These are phyloP conservation scores for Auricularia cornea DNA, from an alignment of 768 basidiomycete genomes.

Conservation along the genomic window DNA sequence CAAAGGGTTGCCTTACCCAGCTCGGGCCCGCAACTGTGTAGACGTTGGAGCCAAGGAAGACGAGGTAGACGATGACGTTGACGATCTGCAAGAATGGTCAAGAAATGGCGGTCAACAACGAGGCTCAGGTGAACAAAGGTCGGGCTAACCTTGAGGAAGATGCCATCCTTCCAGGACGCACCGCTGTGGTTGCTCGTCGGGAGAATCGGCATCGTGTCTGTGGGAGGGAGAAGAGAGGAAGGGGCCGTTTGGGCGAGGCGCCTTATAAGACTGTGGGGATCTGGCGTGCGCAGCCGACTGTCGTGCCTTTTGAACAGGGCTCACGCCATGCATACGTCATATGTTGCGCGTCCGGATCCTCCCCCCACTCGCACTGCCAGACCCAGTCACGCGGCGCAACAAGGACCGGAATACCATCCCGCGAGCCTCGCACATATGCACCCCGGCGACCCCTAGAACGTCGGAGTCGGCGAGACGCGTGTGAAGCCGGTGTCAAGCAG, in stretches of 20 bases:
- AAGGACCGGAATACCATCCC: too few relatives aligned
- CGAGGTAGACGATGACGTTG: slow-evolving; percentile 28
- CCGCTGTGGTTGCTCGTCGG: not conserved
- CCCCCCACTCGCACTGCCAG: too few relatives aligned
- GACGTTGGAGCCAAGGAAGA: slow-evolving; percentile 25
- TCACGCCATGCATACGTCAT: not conserved
- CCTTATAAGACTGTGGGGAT: not conserved
- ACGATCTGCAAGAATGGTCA: slow-evolving; percentile 12
- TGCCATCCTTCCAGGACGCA: slow-evolving; percentile 23
- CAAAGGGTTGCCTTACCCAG: slow-evolving; percentile 35
- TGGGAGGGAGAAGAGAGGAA: not conserved
- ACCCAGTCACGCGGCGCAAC: too few relatives aligned
- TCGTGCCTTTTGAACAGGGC: not conserved
- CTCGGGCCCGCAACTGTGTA: slow-evolving; percentile 29
- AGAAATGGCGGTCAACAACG: not conserved
- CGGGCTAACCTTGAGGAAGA: slow-evolving; percentile 25
- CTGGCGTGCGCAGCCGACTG: not conserved
- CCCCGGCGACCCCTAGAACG: too few relatives aligned
- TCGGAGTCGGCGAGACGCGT: too few relatives aligned
- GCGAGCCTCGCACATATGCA: too few relatives aligned
- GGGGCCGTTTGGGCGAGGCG: not conserved
- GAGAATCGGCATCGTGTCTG: not conserved
- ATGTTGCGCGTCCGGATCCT: not conserved
- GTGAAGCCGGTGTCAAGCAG: too few relatives aligned
- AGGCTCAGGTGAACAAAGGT: not conserved